Evolutionary conservation across 352 stramenopile species (phyloP).

Genomic region (Globisporangium radiosum): DNA sequence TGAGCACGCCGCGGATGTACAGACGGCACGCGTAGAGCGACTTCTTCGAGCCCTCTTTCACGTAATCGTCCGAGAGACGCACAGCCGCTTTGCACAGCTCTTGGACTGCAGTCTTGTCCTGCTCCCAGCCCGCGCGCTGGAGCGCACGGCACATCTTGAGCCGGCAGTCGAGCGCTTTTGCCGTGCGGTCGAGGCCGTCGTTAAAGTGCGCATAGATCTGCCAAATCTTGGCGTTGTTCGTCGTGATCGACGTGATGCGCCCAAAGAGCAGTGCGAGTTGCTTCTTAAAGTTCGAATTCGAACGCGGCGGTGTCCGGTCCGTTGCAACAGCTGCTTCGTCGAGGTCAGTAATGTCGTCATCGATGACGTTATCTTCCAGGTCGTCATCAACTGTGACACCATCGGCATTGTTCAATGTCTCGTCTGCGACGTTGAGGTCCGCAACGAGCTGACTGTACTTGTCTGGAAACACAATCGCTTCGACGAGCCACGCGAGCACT

Average conservation of each 20-base stretch:
- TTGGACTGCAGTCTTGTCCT: constrained; percentile 41
- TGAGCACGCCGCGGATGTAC: constrained; percentile 69
- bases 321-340: constrained; percentile 38
- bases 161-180: constrained; percentile 75
- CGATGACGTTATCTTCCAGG: constrained; percentile 10
- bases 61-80: constrained; percentile 57
- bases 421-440: constrained; percentile 19
- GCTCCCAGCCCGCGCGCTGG: constrained; percentile 68
- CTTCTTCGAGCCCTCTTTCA: constrained; percentile 69
- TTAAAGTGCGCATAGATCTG: constrained; percentile 82
- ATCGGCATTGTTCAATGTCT: constrained; percentile 12
- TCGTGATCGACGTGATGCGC: constrained; percentile 69
- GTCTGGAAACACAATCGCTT: constrained; percentile 67
- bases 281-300: constrained; percentile 12
- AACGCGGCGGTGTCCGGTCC: constrained; percentile 19
- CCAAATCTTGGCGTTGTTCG: constrained; percentile 76
- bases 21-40: constrained; percentile 67
- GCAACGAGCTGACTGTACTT: constrained; percentile 35
- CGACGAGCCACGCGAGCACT: constrained; percentile 76
- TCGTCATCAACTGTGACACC: constrained; percentile 16
- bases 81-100: constrained; percentile 50
- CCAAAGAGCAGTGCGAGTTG: constrained; percentile 71
- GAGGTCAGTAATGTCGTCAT: constrained; percentile 47
- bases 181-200: constrained; percentile 44
- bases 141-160: constrained; percentile 72